Conservation (phyloP, 768 basidiomycete genomes). For the Boletus eberwhitei region DNA sequence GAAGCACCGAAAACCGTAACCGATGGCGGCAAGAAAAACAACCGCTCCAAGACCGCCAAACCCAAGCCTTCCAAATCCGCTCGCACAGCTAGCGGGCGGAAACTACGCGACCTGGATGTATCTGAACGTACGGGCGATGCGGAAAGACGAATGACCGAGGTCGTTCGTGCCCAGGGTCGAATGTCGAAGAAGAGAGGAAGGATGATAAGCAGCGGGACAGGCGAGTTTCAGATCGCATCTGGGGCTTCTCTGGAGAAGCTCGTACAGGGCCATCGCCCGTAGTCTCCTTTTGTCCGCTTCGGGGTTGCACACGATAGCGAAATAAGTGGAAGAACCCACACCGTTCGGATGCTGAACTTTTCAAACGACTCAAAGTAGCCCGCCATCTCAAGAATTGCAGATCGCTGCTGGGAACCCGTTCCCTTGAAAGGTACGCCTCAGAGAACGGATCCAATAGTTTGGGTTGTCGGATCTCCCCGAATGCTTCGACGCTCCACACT, state of each 20-base stretch:
- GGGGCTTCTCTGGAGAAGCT: constrained; percentile 61
- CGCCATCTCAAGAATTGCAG: not conserved
- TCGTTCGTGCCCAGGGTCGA: constrained; percentile 80
- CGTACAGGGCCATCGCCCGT: constrained; percentile 30
- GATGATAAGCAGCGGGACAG: constrained; percentile 61
- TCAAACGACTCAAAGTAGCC: not conserved
- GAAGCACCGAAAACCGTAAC: constrained; percentile 63
- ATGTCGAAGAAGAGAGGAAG: constrained; percentile 76
- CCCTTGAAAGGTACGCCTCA: not conserved
- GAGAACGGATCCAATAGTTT: not conserved
- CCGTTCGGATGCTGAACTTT: not conserved
- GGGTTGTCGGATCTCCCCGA: not conserved
- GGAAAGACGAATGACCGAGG: constrained; percentile 81
- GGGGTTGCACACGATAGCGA: not conserved
- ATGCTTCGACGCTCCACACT: not conserved
- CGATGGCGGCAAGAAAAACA: constrained; percentile 20
- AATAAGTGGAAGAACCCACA: not conserved
- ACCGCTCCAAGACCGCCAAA: not conserved
- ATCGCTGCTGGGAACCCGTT: too few species aligned
- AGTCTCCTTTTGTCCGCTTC: not conserved
- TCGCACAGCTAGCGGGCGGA: constrained; percentile 19
- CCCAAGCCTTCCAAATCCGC: not conserved
- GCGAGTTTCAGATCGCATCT: constrained; percentile 78
- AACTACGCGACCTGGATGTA: constrained; percentile 35
- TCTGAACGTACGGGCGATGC: constrained; percentile 45